Evolutionary conservation across 805 yeast species (phyloP).

Genomic region (Starmerella scarabaei): DNA sequence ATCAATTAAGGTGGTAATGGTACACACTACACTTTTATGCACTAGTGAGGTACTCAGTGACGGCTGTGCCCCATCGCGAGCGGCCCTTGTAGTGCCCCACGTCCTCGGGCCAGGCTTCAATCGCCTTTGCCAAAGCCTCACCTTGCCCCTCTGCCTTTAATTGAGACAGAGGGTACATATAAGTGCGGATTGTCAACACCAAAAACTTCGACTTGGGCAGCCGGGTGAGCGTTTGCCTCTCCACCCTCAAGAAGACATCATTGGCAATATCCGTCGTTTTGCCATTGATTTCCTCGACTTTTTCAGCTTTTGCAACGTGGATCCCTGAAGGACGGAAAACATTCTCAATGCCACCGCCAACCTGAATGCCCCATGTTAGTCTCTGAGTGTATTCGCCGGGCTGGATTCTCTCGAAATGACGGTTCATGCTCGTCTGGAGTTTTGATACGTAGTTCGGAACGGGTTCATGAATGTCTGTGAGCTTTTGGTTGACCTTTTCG

Average conservation of each 20-base stretch:
- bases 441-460: conserved; percentile 55
- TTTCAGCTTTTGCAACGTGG: conserved; percentile 16
- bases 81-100: conserved; percentile 19
- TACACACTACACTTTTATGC: too few relatives aligned
- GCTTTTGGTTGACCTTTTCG: conserved; percentile 37
- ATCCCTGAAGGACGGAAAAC: conserved; percentile 11
- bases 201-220: conserved; percentile 38
- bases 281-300: conserved; percentile 18
- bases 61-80: conserved; percentile 19
- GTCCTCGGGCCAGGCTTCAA: conserved; percentile 31
- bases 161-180: conserved; percentile 38
- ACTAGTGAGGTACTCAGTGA: conserved; percentile 12
- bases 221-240: conserved; percentile 44
- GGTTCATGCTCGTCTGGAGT: conserved; percentile 50
- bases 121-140: conserved; percentile 46
- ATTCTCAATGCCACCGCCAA: conserved; percentile 12
- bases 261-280: conserved; percentile 30
- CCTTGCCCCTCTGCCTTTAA: conserved; percentile 36
- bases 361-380: conserved; percentile 59
- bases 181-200: conserved; percentile 44
- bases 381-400: conserved; percentile 43
- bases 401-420: conserved; percentile 37
- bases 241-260: conserved; percentile 40
- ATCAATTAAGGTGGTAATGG: too few relatives aligned
- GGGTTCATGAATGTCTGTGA: conserved; percentile 53